Evolutionary conservation across 176 grass and related monocot species (phyloP).

Genomic region (Alloteropsis semialata): DNA sequence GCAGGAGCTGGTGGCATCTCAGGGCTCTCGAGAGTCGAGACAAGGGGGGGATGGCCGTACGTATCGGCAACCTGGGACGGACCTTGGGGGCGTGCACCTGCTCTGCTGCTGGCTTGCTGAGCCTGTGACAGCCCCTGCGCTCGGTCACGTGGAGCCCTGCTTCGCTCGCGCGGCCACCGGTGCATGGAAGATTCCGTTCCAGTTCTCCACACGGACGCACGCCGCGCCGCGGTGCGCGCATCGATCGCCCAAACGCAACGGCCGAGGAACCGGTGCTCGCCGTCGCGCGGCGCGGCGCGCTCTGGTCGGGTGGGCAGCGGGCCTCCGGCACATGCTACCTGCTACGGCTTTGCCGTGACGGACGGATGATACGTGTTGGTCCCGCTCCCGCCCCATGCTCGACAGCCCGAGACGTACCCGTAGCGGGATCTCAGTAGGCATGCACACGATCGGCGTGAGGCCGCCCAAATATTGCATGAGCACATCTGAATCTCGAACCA

Average conservation of each 20-base stretch:
- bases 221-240: no score
- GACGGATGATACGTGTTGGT: no score
- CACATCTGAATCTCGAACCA: not conserved
- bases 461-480: not conserved
- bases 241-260: not conserved
- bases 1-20: not conserved
- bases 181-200: not conserved
- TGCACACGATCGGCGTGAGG: not conserved
- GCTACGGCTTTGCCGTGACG: no score
- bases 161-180: not conserved
- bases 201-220: not conserved
- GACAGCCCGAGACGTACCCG: no score
- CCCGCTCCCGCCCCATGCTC: no score
- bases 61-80: not conserved
- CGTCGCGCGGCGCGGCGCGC: not conserved
- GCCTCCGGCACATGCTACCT: no score
- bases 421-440: no score
- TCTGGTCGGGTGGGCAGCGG: no score
- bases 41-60: not conserved
- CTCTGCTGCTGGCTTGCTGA: not conserved
- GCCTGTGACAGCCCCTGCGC: not conserved
- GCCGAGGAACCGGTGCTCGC: not conserved
- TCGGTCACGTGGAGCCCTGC: not conserved
- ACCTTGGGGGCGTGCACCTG: no score
- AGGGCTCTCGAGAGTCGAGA: not conserved